Conservation (phyloP, 2,329 filamentous ascomycete species). For the Monosporascus sp. region DNA sequence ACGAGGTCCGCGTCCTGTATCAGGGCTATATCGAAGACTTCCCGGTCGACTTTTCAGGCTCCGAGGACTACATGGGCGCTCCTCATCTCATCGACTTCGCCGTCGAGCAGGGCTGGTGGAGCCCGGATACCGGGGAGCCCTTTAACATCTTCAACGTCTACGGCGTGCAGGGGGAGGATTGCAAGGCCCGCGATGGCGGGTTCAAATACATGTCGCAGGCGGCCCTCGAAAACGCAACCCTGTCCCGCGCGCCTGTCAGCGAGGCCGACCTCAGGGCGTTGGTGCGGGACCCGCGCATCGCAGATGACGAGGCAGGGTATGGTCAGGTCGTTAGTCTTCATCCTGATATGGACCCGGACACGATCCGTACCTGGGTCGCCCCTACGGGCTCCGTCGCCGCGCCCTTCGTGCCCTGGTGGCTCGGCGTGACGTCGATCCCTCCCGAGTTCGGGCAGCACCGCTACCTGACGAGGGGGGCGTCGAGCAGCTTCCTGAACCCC, state of each 20-base stretch:
- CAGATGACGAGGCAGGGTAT: conserved; percentile 23
- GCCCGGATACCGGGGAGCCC: conserved; percentile 11
- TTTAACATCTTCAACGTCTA: conserved; percentile 24
- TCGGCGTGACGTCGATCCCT: conserved; percentile 17
- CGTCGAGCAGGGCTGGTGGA: conserved; percentile 22
- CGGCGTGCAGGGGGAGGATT: conserved; percentile 14
- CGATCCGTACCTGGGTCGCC: conserved; percentile 20
- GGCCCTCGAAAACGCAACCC: conserved; percentile 17
- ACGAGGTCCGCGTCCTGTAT: conserved; percentile 20
- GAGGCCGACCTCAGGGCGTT: conserved; percentile 40
- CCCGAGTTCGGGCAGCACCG: conserved; percentile 23
- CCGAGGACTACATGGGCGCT: conserved; percentile 20
- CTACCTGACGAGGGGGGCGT: conserved; percentile 21
- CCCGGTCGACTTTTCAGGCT: conserved; percentile 15
- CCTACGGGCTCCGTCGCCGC: conserved; percentile 21
- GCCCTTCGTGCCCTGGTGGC: conserved; percentile 23
- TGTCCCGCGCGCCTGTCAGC: conserved; percentile 41
- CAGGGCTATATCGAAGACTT: conserved; percentile 25
- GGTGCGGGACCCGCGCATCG: conserved; percentile 20
- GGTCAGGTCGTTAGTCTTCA: conserved; percentile 21
- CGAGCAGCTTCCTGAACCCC: conserved; percentile 18
- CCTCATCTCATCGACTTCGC: conserved; percentile 21
- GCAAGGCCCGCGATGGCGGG: conserved; percentile 19
- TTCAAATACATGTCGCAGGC: conserved; percentile 27
- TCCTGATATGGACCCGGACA: conserved; percentile 12